Percentiles rank a stretch among this genome's conserved stretches.
Conservation (phyloP, 2,329 filamentous ascomycete species). For the Colletotrichum truncatum region DNA sequence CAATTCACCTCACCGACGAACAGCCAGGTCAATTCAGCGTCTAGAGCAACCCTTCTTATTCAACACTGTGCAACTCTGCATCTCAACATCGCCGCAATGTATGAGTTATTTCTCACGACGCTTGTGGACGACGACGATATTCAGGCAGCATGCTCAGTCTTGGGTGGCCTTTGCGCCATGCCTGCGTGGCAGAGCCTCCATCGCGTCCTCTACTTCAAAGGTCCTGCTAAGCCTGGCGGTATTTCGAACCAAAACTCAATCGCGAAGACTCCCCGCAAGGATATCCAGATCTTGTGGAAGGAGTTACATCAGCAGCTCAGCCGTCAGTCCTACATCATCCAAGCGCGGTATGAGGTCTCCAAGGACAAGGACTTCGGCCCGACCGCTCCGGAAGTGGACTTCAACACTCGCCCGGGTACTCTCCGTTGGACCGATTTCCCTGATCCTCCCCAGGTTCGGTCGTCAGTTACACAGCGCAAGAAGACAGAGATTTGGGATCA, state of each 20-base stretch:
- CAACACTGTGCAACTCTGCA: neutral
- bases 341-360: constrained; percentile 62
- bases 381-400: constrained; percentile 42
- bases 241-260: constrained; percentile 50
- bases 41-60: neutral
- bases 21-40: too few relatives aligned
- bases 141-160: constrained; percentile 57
- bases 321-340: constrained; percentile 66
- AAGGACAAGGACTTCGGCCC: constrained; percentile 57
- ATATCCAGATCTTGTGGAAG: constrained; percentile 54
- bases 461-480: constrained; percentile 59
- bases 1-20: neutral
- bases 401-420: constrained; percentile 55
- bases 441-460: constrained; percentile 60
- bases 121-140: constrained; percentile 60
- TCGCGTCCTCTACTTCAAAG: constrained; percentile 64
- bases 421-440: constrained; percentile 70
- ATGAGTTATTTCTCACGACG: constrained; percentile 68
- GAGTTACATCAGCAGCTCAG: constrained; percentile 63
- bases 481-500: constrained; percentile 66
- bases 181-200: constrained; percentile 57
- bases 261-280: constrained; percentile 39
- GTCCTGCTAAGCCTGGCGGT: constrained; percentile 54
- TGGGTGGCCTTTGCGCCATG: constrained; percentile 68
- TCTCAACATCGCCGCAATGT: constrained; percentile 49